Conservation (phyloP, 2,329 filamentous ascomycete species). For the Colletotrichum endophyticum region DNA sequence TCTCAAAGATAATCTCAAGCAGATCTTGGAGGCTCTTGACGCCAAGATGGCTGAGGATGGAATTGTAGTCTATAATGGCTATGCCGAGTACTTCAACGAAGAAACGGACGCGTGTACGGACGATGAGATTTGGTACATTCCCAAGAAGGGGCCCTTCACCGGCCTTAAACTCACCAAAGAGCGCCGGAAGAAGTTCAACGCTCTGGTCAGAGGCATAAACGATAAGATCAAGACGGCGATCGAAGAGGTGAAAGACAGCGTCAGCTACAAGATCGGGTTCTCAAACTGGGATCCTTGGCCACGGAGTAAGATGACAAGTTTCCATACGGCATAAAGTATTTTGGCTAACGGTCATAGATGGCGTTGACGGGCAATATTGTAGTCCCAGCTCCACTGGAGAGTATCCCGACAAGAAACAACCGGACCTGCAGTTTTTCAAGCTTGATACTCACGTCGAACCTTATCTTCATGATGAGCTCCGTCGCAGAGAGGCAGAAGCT, state of each 20-base stretch:
- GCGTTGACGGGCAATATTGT: neutral
- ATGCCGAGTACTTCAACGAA: constrained; percentile 37
- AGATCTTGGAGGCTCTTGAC: constrained; percentile 8
- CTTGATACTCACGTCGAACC: neutral
- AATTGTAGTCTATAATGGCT: constrained; percentile 32
- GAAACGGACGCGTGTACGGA: constrained; percentile 22
- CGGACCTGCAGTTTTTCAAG: neutral
- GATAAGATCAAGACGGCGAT: constrained; percentile 30
- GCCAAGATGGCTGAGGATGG: constrained; percentile 32
- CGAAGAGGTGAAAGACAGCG: constrained; percentile 21
- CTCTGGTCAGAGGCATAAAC: constrained; percentile 30
- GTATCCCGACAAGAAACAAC: neutral
- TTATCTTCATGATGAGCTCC: neutral
- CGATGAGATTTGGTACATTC: constrained; percentile 6
- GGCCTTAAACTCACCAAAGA: constrained; percentile 28
- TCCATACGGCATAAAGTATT: neutral
- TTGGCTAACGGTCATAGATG: neutral
- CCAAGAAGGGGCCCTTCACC: neutral
- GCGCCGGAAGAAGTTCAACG: constrained; percentile 34
- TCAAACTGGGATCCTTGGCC: constrained; percentile 30
- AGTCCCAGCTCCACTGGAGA: neutral
- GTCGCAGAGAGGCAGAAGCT: neutral
- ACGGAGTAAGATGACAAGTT: neutral
- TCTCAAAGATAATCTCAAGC: constrained; percentile 30
- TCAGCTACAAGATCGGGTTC: constrained; percentile 26